A percentile compares a stretch with the other conserved stretches of the same genome.
These are phyloP conservation scores for Gastrolobium villosum DNA, from an alignment of 306 rosid genomes.

Conservation along the genomic window DNA sequence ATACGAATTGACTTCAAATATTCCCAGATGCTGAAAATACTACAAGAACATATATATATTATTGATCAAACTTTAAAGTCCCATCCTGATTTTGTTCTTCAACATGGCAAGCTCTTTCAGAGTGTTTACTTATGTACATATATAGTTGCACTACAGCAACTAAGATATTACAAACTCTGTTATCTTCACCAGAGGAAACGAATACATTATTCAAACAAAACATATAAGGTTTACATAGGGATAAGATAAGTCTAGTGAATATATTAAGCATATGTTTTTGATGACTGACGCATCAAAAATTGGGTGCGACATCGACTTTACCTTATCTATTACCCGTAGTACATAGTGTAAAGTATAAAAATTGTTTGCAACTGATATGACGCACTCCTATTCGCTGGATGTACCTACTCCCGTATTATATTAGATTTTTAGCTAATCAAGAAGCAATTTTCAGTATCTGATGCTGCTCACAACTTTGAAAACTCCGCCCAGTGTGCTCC, in stretches of 20 bases:
- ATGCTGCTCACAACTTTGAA: conserved; percentile 31
- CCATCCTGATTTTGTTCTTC: conserved; percentile 30
- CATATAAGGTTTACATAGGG: background rate
- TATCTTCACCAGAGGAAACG: background rate
- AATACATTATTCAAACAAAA: too few relatives aligned
- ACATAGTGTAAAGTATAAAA: too few relatives aligned
- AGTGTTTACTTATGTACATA: background rate
- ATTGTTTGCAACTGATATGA: too few relatives aligned
- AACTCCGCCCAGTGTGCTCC: conserved; percentile 9
- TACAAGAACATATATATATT: background rate
- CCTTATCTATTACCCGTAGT: too few relatives aligned
- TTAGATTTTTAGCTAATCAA: background rate
- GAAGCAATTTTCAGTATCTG: conserved; percentile 23
- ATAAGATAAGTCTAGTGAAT: background rate
- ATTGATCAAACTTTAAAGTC: conserved; percentile 28
- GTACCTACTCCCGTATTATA: too few relatives aligned
- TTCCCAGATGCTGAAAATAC: conserved; percentile 31
- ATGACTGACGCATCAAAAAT: background rate
- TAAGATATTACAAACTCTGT: background rate
- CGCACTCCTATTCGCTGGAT: too few relatives aligned
- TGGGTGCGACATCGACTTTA: too few relatives aligned
- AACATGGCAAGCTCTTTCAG: background rate
- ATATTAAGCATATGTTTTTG: background rate
- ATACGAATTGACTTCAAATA: conserved; percentile 11
- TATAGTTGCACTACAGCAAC: background rate